Evolutionary conservation across 176 grass and related monocot species (phyloP), one percentile per base, ranked within the genome.

Genomic region (Carex littledalei): DNA sequence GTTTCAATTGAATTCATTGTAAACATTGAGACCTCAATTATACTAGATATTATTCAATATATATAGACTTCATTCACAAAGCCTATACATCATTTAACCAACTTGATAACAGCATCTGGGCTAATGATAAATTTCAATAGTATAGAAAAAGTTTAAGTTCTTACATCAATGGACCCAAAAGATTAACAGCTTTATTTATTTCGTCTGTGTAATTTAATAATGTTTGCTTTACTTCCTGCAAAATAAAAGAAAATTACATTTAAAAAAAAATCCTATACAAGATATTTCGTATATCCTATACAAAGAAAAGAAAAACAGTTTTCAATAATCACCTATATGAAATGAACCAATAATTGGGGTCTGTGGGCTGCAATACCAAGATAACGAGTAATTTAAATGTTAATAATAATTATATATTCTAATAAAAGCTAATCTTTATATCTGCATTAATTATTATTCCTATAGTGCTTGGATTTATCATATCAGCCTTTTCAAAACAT

Each of bases 151-250:
- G 26, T 18, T 62, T 24, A 41, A 64, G 26, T 67, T 24, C 24
- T 82, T 82, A 82, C 80, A 34, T 39, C 7, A 82, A n/a, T 82
- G 80, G 60, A 64, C 80, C 80, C 58, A 82, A 49, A 6, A 20
- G 16, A 2, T 24, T 43, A 26, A 24, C 4, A 57, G 6, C 9
- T 20, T n/a, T 6, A 17, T 4, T 16, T 67, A 82, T 82, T 39
- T 82, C 18, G 1, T 82, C 39, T 82, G 9, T 35, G 60, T 18
- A 67, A 12, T 3, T 4, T 34, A 20, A 39, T 15, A 82, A 7
- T 82, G 14, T 3, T 8, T 82, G 35, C 39, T 82, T 82, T 3
- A 53, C 3, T 39, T 82, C 80, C 80, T 82, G 32, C 5, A 16
- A 50, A 82, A 67, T 0, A 52, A 24, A 67, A 82, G 22, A 21